Conservation (phyloP, 306 rosid species). For the Betula pendula region DNA sequence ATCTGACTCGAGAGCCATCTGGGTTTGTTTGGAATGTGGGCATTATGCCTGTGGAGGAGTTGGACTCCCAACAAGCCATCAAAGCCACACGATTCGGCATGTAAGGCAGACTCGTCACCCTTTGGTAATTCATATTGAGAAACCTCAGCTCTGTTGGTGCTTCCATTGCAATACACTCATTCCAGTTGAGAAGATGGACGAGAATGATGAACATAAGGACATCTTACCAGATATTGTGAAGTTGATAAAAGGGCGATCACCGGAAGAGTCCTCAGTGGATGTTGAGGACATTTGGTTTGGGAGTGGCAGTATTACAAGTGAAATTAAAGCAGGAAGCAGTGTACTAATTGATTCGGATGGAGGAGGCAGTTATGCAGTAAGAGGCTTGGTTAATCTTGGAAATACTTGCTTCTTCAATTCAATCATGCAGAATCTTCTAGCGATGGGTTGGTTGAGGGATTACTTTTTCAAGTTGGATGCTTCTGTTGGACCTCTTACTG, state of each 20-base stretch:
- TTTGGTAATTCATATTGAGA: slow-evolving; percentile 58
- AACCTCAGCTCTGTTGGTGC: slow-evolving; percentile 89
- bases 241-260: slow-evolving; percentile 52
- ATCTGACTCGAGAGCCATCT: slow-evolving; percentile 64
- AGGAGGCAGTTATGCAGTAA: slow-evolving; percentile 57
- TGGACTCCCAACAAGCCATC: slow-evolving; percentile 69
- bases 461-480: slow-evolving; percentile 52
- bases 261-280: slow-evolving; percentile 38
- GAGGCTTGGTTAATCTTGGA: slow-evolving; percentile 87
- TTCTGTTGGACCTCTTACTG: slow-evolving; percentile 62
- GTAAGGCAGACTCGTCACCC: slow-evolving; percentile 69
- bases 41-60: slow-evolving; percentile 79
- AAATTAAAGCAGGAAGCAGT: slow-evolving; percentile 46
- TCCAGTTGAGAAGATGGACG: slow-evolving; percentile 56
- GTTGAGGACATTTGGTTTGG: slow-evolving; percentile 46
- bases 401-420: slow-evolving; percentile 98
- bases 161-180: slow-evolving; percentile 66
- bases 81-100: slow-evolving; percentile 65
- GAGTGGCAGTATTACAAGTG: slow-evolving; percentile 51
- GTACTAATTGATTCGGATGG: slow-evolving; percentile 39
- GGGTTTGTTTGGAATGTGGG: slow-evolving; percentile 94
- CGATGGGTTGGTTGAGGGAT: slow-evolving; percentile 64
- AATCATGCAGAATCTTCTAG: slow-evolving; percentile 80
- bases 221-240: slow-evolving; percentile 59
- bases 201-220: slow-evolving; percentile 51